Conservation (phyloP, 2,329 filamentous ascomycete species). For the Byssochlamys sp. region DNA sequence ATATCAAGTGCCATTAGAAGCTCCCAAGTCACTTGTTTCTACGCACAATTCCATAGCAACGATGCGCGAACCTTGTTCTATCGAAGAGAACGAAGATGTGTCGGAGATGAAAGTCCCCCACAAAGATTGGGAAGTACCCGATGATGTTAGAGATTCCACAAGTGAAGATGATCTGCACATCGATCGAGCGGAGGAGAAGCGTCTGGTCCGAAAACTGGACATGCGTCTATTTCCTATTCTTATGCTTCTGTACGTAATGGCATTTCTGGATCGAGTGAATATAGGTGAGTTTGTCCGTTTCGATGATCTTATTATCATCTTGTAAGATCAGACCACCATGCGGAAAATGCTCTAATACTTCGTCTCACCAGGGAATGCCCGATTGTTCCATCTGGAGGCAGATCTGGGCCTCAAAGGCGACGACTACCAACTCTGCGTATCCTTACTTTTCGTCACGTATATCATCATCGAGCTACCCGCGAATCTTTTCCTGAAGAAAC, state of each 20-base stretch:
- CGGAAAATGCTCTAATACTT: background rate
- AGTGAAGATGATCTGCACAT: no score
- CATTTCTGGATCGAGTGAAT: background rate
- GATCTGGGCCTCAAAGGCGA: background rate
- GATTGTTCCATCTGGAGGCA: background rate
- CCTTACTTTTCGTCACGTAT: background rate
- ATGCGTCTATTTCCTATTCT: slow-evolving; percentile 11
- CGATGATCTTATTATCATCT: background rate
- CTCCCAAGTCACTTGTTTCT: no score
- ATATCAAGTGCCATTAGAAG: no score
- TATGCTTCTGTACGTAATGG: background rate
- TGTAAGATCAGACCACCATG: background rate
- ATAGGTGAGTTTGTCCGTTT: background rate
- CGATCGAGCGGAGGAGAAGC: background rate
- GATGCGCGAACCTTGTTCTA: no score
- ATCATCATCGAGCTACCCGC: background rate
- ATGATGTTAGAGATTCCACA: no score
- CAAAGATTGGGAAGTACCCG: no score
- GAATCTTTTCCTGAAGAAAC: background rate
- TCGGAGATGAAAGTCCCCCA: no score
- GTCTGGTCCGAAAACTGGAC: slow-evolving; percentile 14
- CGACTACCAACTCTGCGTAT: background rate
- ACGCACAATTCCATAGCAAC: no score
- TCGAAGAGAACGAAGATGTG: no score
- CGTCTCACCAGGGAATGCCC: background rate